phyloP scores from a whole-genome alignment of 352 stramenopile species.

The Ophiocytium majus region DNA sequence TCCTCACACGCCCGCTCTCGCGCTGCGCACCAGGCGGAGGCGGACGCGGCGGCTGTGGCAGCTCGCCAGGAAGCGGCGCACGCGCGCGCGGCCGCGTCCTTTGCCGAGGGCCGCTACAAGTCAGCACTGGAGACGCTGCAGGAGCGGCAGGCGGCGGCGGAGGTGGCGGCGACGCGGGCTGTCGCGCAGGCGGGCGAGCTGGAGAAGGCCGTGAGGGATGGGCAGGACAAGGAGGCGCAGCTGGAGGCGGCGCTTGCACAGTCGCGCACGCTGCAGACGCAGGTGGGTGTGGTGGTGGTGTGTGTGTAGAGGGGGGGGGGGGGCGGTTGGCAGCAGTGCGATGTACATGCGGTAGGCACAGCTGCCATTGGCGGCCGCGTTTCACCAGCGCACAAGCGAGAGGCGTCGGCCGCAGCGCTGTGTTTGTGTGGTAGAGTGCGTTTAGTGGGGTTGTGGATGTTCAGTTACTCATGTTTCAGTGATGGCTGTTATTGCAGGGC shows the following conservation, averaged over 20 bases:
- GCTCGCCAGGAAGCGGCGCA: constrained; percentile 7
- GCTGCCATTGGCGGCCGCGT: too few species aligned
- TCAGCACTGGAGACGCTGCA: neutral
- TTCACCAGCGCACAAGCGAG: too few species aligned
- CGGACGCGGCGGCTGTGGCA: neutral
- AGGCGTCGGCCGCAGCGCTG: too few species aligned
- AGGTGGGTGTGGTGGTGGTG: too few species aligned
- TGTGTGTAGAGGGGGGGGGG: too few species aligned
- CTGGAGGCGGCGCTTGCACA: neutral
- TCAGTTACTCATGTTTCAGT: too few species aligned
- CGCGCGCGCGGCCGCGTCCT: neutral
- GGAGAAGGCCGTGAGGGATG: neutral
- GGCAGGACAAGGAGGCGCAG: neutral
- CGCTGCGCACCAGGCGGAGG: neutral
- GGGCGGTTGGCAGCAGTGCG: too few species aligned
- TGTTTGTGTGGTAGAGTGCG: too few species aligned
- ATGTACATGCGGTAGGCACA: too few species aligned
- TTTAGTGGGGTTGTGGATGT: too few species aligned
- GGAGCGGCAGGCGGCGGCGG: neutral
- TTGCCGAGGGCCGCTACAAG: neutral
- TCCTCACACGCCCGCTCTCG: too few species aligned
- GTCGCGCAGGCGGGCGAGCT: neutral
- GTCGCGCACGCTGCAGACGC: neutral
- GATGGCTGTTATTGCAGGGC: too few species aligned
- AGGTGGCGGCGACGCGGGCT: neutral